Evolutionary conservation across 805 yeast genomes (phyloP), one percentile per base, ranked within the genome.

Genomic region (Starmerella lactis-condensi): DNA sequence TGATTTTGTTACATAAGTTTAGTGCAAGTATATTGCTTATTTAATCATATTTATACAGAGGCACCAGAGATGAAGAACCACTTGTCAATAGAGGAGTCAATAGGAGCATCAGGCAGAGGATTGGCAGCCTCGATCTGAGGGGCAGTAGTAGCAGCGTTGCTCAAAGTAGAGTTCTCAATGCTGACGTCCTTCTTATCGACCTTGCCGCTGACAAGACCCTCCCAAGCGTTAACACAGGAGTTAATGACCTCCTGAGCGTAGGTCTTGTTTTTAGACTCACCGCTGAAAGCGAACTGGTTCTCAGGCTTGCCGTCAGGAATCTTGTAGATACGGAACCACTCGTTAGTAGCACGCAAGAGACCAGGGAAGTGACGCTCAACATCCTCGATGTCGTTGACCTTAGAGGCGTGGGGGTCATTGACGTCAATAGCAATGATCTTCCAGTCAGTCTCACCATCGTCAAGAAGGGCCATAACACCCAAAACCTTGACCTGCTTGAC

Each of bases 361-460:
- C 94, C 94, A 37, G 98, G 98, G 57, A 83, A 72, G 54, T 75
- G 73, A 50, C 67, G 69, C 57, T 69, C 82, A 41, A 89, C 92
- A 50, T 89, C 95, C 58, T 77, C 85, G 46, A 89, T 72, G 56
- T 82, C 94, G 53, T 75, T 68, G 48, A 89, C 62, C 60, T 82
- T 75, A 37, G 75, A 52, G 38, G 95, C 93, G 46, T 83, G 67
- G 44, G 93, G 92, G 54, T 89, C 98, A 45, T 72, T 67, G 52
- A 74, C 64, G 47, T 81, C 83, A 45, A 89, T 74, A 44, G 74
- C 94, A 51, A 89, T 74, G 44, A 85, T 73, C 62, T 83, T 83
- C 96, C 96, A 85, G 60, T 85, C 98, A 36, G 93, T 66, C 60
- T 89, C 98, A 44, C 94, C 95, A 56, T 83, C 95, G 54, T 89